These are phyloP conservation scores for Hortaea sp. DNA, from an alignment of 2,329 filamentous ascomycete genomes.

Conservation along the genomic window DNA sequence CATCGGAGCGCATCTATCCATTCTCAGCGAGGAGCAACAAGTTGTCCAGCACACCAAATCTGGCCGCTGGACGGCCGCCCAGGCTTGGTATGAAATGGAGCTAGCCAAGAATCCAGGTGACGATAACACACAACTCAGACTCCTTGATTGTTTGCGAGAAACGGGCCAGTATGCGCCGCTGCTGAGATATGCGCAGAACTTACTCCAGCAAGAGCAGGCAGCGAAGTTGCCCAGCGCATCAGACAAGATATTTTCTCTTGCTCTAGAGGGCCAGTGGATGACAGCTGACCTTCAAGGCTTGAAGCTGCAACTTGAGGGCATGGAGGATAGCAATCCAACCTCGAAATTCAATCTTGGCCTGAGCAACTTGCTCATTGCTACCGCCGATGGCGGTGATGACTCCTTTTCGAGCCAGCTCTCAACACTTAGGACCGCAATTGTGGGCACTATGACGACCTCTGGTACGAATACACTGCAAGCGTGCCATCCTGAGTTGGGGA, in stretches of 20 bases:
- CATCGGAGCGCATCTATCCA: conserved; percentile 75
- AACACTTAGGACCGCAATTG: conserved; percentile 58
- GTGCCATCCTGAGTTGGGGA: conserved; percentile 75
- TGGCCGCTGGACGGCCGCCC: conserved; percentile 85
- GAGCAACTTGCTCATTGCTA: conserved; percentile 55
- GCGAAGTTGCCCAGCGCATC: background rate
- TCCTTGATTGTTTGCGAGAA: conserved; percentile 81
- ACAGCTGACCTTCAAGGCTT: conserved; percentile 72
- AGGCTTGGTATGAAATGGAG: conserved; percentile 95
- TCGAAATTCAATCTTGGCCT: conserved; percentile 76
- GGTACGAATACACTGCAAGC: conserved; percentile 71
- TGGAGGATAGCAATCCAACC: conserved; percentile 20
- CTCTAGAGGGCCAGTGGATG: conserved; percentile 85
- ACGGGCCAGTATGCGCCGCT: conserved; percentile 74
- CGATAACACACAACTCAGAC: conserved; percentile 65
- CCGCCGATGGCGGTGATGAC: conserved; percentile 38
- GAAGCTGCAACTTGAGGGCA: conserved; percentile 46
- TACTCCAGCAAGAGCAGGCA: conserved; percentile 25
- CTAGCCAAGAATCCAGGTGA: conserved; percentile 71
- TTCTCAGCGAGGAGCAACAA: conserved; percentile 87
- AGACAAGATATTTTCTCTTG: conserved; percentile 62
- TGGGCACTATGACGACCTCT: conserved; percentile 63
- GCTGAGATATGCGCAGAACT: conserved; percentile 77
- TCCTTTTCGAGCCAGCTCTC: conserved; percentile 50
- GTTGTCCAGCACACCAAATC: conserved; percentile 87